Percentiles rank a stretch among this genome's conserved stretches.
These are phyloP conservation scores for Fusarium sororula DNA, from an alignment of 2,329 filamentous ascomycete species.

Conservation along the genomic window DNA sequence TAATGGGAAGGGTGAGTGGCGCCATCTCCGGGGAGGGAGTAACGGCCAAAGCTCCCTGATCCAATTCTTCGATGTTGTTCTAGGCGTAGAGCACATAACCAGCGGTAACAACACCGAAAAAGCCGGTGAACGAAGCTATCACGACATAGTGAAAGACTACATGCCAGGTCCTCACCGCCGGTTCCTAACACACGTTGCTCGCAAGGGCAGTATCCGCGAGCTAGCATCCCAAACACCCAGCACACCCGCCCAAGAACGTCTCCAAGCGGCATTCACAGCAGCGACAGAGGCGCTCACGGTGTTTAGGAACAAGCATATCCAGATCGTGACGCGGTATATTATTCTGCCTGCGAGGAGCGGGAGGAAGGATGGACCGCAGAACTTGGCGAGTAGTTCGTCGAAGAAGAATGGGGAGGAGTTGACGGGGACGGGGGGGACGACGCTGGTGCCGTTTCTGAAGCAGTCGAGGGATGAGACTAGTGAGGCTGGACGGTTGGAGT, in stretches of 20 bases:
- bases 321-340: slow-evolving; percentile 91
- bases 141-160: slow-evolving; percentile 80
- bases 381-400: slow-evolving; percentile 58
- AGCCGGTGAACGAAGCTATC: slow-evolving; percentile 52
- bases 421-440: slow-evolving; percentile 87
- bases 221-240: slow-evolving; percentile 66
- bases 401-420: slow-evolving; percentile 58
- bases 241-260: slow-evolving; percentile 59
- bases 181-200: slow-evolving; percentile 77
- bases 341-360: slow-evolving; percentile 74
- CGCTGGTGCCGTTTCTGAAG: slow-evolving; percentile 87
- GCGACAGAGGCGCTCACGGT: slow-evolving; percentile 78
- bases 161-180: slow-evolving; percentile 87
- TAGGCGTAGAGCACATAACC: slow-evolving; percentile 79
- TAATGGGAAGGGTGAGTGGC: slow-evolving; percentile 71
- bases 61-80: slow-evolving; percentile 88
- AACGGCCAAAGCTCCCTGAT: slow-evolving; percentile 94
- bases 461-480: slow-evolving; percentile 86
- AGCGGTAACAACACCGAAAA: slow-evolving; percentile 46
- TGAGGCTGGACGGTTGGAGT: slow-evolving; percentile 47
- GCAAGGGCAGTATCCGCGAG: slow-evolving; percentile 77
- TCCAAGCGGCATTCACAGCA: slow-evolving; percentile 68
- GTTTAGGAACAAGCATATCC: slow-evolving; percentile 87
- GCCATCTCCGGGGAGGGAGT: slow-evolving; percentile 86
- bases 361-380: slow-evolving; percentile 43